These are phyloP conservation scores for Russula sp. DNA, from an alignment of 768 basidiomycete species.

Conservation along the genomic window DNA sequence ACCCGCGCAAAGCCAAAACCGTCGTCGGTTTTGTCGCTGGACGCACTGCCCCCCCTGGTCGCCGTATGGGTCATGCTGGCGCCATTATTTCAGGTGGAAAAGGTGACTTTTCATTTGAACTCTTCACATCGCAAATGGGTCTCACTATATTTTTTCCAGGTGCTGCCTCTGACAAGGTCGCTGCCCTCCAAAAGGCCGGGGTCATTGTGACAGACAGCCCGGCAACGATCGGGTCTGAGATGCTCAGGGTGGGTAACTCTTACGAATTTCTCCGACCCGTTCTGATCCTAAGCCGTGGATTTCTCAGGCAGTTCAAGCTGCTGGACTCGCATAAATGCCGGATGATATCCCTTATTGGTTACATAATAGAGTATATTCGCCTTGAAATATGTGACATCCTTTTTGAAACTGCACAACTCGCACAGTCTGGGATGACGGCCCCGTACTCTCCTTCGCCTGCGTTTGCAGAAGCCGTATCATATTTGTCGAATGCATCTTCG, in stretches of 20 bases:
- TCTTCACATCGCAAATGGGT: not conserved
- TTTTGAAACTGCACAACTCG: not conserved
- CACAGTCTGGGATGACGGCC: constrained; percentile 27
- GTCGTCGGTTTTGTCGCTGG: constrained; percentile 98
- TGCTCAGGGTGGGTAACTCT: constrained; percentile 69
- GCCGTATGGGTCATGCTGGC: constrained; percentile 98
- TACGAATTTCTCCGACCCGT: not conserved
- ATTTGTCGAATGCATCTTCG: constrained; percentile 57
- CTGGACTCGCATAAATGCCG: constrained; percentile 56
- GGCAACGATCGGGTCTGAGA: constrained; percentile 86
- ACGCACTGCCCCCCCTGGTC: constrained; percentile 93
- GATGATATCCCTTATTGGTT: constrained; percentile 32
- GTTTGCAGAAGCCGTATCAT: constrained; percentile 61
- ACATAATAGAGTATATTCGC: constrained; percentile 40
- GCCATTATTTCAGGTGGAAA: constrained; percentile 98
- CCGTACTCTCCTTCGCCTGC: constrained; percentile 39
- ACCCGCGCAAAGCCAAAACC: constrained; percentile 85
- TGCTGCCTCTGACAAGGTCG: constrained; percentile 92
- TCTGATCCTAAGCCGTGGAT: constrained; percentile 18
- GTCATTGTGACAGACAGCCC: constrained; percentile 93
- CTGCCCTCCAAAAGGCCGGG: constrained; percentile 85
- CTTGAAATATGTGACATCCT: constrained; percentile 17
- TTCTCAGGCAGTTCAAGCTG: constrained; percentile 70
- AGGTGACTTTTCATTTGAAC: constrained; percentile 45
- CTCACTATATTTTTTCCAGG: constrained; percentile 42